Conservation (phyloP, 768 basidiomycete genomes). For the Lentinula guzmanii region DNA sequence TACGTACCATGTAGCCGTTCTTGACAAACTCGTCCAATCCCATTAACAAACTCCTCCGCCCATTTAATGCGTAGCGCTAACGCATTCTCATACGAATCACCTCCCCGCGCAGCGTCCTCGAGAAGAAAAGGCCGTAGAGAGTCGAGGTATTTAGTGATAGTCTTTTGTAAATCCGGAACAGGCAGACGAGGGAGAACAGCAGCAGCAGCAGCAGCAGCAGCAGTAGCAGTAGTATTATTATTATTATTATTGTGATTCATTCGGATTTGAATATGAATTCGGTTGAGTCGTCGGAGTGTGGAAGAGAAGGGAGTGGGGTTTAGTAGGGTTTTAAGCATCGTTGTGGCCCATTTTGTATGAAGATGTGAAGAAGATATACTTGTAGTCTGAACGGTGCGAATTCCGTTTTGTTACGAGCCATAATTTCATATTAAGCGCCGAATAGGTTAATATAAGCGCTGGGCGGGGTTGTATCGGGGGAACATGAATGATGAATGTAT, state of each 20-base stretch:
- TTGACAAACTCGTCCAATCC: slow-evolving; percentile 65
- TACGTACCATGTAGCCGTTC: slow-evolving; percentile 61
- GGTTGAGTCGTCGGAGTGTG: not conserved
- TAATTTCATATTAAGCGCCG: too few relatives aligned
- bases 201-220: not conserved
- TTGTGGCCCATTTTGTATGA: not conserved
- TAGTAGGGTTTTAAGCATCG: not conserved
- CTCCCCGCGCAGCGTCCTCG: slow-evolving; percentile 63
- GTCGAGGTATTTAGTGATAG: slow-evolving; percentile 71
- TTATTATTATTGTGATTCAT: not conserved
- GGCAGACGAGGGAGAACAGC: slow-evolving; percentile 63
- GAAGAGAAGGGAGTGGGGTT: too few relatives aligned
- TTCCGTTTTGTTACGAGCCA: too few relatives aligned
- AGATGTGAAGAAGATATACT: too few relatives aligned
- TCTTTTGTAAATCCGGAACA: slow-evolving; percentile 70
- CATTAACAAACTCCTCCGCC: slow-evolving; percentile 65
- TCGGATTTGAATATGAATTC: not conserved
- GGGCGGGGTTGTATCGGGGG: too few relatives aligned
- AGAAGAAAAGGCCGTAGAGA: slow-evolving; percentile 75
- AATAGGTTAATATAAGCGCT: too few relatives aligned
- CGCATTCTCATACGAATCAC: slow-evolving; percentile 42
- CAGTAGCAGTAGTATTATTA: too few relatives aligned
- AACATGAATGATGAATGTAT: too few relatives aligned
- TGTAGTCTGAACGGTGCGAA: too few relatives aligned
- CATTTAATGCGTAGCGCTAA: slow-evolving; percentile 49